Evolutionary conservation across 2,329 filamentous ascomycete species (phyloP), one percentile per base, ranked within the genome.

Genomic region (Lachnellula occidentalis): DNA sequence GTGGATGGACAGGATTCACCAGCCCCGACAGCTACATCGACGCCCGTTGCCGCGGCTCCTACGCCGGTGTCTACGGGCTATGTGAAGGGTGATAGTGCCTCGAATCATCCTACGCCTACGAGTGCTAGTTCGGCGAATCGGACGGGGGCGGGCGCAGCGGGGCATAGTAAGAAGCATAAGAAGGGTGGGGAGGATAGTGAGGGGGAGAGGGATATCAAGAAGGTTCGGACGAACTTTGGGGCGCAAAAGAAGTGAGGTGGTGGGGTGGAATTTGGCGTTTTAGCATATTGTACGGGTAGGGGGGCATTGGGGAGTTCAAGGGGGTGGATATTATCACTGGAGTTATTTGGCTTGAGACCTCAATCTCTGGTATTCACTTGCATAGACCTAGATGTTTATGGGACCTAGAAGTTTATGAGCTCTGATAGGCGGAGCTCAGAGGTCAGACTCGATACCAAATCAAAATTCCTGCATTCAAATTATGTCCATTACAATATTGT

Each of bases 1-100:
- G n/a, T 43, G 7, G 19, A 31, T 24, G 15, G 21, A 34, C 53
- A 69, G 66, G 67, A 69, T 41, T 61, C 62, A 24, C 66, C 67
- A 17, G 55, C 55, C n/a, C 58, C 64, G 5, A 67, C 67, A 9
- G 61, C 63, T 9, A 56, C 62, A 48, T 64, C 59, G 1, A 69
- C 68, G 2, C 67, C 67, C 3, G 54, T 64, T 15, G 61, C 62
- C 3, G 75, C 75, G 59, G 78, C 77, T 2, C 78, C 78, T 0
- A 83, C 80, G 5, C 81, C 82, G 0, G 61, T 80, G 8, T 80
- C 80, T 4, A 78, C 78, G 0, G 74, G 76, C 2, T 82, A 83
- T 55, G 74, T 75, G 36, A 76, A 78, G 50, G 68, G 58, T 5
- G 70, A 65, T 63, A 70, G 60, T 47, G 73, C 72, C 2, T 79